These are phyloP conservation scores for Hypoxylon subgilvum DNA, from an alignment of 495 filamentous ascomycete species.

Conservation along the genomic window DNA sequence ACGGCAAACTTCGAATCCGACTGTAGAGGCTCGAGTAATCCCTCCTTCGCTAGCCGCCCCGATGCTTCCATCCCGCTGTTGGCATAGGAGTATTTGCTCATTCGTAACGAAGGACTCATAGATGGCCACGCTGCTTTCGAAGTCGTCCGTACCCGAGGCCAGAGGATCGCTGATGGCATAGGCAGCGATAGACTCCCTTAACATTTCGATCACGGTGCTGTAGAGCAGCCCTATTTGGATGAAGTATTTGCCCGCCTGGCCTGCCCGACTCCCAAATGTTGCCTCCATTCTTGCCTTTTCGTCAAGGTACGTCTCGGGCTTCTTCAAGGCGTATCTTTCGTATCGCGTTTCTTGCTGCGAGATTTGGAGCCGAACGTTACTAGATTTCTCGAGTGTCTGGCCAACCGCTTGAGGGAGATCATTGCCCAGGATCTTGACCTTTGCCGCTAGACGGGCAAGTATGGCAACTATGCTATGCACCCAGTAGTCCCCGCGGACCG, in stretches of 20 bases:
- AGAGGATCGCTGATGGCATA: background rate
- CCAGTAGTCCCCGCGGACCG: conserved; percentile 3
- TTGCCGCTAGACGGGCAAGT: conserved; percentile 1
- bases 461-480: background rate
- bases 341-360: background rate
- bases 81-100: conserved; percentile 3
- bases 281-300: background rate
- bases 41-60: conserved; percentile 4
- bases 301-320: conserved; percentile 3
- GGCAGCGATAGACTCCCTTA: background rate
- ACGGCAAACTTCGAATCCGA: background rate
- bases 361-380: background rate
- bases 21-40: conserved; percentile 3
- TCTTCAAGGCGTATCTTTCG: background rate
- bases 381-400: conserved; percentile 1
- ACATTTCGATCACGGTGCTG: background rate
- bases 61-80: conserved; percentile 2
- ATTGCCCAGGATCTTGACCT: conserved; percentile 1
- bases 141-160: conserved; percentile 1
- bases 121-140: conserved; percentile 5
- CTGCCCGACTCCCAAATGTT: background rate
- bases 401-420: conserved; percentile 1
- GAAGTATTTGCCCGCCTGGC: conserved; percentile 8
- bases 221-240: conserved; percentile 4
- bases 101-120: conserved; percentile 4